Evolutionary conservation across 2,329 filamentous ascomycete genomes (phyloP), one percentile per base, ranked within the genome.

Genomic region (Xylaria sp.): DNA sequence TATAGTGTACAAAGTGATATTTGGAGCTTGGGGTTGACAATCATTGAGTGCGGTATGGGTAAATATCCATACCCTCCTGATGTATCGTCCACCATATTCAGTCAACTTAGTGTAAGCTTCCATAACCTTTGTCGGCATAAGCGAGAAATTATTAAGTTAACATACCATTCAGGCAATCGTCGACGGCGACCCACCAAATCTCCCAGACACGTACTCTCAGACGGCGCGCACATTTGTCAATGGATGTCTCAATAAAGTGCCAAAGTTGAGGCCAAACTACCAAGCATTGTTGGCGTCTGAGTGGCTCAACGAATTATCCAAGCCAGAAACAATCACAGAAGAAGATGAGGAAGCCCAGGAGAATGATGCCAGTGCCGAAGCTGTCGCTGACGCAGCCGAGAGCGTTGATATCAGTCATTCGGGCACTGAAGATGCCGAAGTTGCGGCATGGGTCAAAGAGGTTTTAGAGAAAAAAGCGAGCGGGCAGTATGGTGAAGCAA

Each of bases 1-100:
- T 99, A 99, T 81, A 97, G 93, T 78, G 96, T 99, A 45, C 96
- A 98, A 81, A 97, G 93, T 78, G 96, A 99, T 78, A 95, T 99
- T 67, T 99, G 96, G 96, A 97, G 93, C 80, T 81, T 99, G 73
- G 96, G 96, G 18, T 80, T 99, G 77, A 97, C 93, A 32, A 91
- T 99, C 71, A 97, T 99, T 74, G 96, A 99, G 80, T 98, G 95
- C 79, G 95, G 95, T 28, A 89, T 97, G 84, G 96, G 96, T 53
- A 88, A 91, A 74, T 99, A 99, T 79, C 96, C 96, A 1, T 99
- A 99, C 76, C 95, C 96, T 4, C 95, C 96, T 0, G 96, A 99
- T 80, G 96, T 97, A 1, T 98, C 97, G 72, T 96, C 95, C 78
- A 98, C 97, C 77, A 99, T 99, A 73, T 98, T 99, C 84, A 97